phyloP scores from a whole-genome alignment of 139 green algal genomes.

The Chlorella sorokiniana region DNA sequence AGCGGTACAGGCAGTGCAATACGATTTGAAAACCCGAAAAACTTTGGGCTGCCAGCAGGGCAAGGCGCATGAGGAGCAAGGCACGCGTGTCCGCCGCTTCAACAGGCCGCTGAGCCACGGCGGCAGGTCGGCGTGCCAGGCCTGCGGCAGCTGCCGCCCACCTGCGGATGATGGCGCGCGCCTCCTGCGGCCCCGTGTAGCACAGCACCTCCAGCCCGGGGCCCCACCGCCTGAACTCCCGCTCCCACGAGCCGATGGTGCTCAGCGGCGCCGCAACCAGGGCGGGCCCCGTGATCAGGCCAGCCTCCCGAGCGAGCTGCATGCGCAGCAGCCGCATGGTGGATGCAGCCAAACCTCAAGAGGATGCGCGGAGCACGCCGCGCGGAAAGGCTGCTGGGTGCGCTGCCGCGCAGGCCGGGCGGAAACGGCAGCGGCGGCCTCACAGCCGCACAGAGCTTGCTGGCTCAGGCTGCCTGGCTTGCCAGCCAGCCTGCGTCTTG shows the following conservation, averaged over 20 bases:
- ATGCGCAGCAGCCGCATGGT: too few relatives aligned
- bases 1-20: too few relatives aligned
- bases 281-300: constrained; percentile 49
- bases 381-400: too few relatives aligned
- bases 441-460: neutral
- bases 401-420: too few relatives aligned
- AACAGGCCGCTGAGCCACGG: too few relatives aligned
- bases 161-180: constrained; percentile 33
- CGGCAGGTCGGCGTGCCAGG: neutral
- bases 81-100: too few relatives aligned
- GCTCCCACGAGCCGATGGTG: constrained; percentile 80
- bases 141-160: neutral
- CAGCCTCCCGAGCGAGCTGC: constrained; percentile 7
- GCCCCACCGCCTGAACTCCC: constrained; percentile 76
- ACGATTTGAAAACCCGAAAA: too few relatives aligned
- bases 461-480: neutral
- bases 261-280: constrained; percentile 81
- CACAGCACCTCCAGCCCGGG: constrained; percentile 76
- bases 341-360: too few relatives aligned
- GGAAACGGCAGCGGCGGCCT: too few relatives aligned
- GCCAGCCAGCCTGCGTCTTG: neutral
- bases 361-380: too few relatives aligned
- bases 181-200: constrained; percentile 42
- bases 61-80: neutral
- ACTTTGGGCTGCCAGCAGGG: too few relatives aligned